phyloP scores from a whole-genome alignment of 2,329 filamentous ascomycete genomes.

The Colletotrichum limetticola region DNA sequence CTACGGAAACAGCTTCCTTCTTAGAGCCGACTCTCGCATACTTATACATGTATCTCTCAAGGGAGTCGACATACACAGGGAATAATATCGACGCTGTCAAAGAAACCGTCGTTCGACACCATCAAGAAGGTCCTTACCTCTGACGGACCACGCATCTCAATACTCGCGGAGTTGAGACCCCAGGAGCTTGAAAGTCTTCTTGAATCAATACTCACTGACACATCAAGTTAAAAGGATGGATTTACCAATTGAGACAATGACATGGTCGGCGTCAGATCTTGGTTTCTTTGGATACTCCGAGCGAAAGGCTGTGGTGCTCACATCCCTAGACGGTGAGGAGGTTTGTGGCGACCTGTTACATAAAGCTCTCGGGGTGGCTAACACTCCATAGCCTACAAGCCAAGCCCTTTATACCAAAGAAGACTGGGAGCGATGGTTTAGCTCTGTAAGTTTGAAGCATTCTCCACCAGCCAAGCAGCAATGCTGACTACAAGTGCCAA shows the following conservation, averaged over 20 bases:
- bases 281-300: neutral
- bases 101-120: too few species aligned
- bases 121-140: too few species aligned
- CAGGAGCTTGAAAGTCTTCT: neutral
- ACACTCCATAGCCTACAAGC: neutral
- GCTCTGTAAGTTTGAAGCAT: neutral
- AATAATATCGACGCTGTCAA: too few species aligned
- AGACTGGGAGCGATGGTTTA: constrained; percentile 19
- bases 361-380: neutral
- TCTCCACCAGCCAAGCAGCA: neutral
- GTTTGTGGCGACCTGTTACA: neutral
- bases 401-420: neutral
- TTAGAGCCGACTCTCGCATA: neutral
- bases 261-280: neutral
- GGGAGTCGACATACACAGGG: neutral
- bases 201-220: too few species aligned
- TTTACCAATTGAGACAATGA: neutral
- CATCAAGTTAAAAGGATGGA: neutral
- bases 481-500: neutral
- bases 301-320: neutral
- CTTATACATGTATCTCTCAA: neutral
- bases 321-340: neutral
- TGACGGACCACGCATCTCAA: neutral
- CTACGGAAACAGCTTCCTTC: neutral
- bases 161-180: neutral